Evolutionary conservation across 495 filamentous ascomycete genomes (phyloP).

Genomic region (Thozetella sp.): DNA sequence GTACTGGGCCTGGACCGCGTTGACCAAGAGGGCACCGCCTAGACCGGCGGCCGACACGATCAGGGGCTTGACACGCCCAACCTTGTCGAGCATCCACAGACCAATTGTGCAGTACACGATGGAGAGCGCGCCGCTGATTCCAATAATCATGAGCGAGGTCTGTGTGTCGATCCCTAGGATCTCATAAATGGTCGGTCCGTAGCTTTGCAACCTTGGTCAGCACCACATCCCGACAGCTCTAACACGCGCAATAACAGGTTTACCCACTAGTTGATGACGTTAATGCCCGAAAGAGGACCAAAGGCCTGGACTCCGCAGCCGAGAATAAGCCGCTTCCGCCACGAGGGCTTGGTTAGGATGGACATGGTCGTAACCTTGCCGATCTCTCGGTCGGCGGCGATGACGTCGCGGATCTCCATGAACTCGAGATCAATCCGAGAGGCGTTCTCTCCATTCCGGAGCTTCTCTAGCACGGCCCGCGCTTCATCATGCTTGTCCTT

Average conservation of each 20-base stretch:
- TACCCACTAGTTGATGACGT: not conserved
- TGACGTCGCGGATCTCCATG: not conserved
- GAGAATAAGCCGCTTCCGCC: not conserved
- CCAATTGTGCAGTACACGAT: constrained; percentile 1
- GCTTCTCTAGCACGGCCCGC: not conserved
- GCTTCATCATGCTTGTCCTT: not conserved
- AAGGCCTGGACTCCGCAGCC: constrained; percentile 1
- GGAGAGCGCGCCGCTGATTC: not conserved
- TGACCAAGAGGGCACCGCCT: not conserved
- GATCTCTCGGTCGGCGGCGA: constrained; percentile 1
- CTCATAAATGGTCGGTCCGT: not conserved
- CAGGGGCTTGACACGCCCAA: not conserved
- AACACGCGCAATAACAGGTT: not conserved
- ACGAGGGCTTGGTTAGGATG: constrained; percentile 1
- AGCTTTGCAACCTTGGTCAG: not conserved
- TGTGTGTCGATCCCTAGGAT: not conserved
- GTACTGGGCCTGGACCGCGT: constrained; percentile 1
- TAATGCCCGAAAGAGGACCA: not conserved
- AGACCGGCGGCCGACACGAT: not conserved
- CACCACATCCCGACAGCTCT: not conserved
- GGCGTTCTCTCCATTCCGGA: not conserved
- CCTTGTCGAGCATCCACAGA: not conserved
- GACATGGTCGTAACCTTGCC: not conserved
- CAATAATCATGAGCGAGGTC: constrained; percentile 1
- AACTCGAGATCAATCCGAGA: not conserved